A percentile compares a stretch with the other conserved stretches of the same genome.
Conservation (phyloP, 73 alveolate genomes). For the Tetrahymena elliotti region DNA sequence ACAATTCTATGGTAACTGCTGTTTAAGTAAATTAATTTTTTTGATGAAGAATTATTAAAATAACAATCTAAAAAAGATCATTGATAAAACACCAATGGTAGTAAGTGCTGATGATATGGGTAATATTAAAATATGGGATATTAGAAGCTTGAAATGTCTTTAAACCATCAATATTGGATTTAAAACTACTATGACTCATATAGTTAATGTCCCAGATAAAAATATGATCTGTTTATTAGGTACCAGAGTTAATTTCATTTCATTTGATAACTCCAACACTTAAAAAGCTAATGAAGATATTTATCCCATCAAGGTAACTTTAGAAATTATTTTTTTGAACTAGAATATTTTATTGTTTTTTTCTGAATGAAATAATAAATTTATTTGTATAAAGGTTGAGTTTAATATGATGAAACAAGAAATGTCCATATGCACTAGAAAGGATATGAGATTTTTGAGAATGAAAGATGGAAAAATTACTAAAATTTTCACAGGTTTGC, state of each 20-base stretch:
- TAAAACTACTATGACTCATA: slow-evolving; percentile 19
- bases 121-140: slow-evolving; percentile 30
- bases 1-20: slow-evolving; percentile 33
- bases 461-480: neutral
- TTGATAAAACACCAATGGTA: slow-evolving; percentile 30
- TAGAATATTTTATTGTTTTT: neutral
- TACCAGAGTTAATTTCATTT: slow-evolving; percentile 21
- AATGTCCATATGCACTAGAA: neutral
- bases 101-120: slow-evolving; percentile 41
- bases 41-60: neutral
- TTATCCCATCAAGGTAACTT: neutral
- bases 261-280: slow-evolving; percentile 8
- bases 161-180: slow-evolving; percentile 21
- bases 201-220: slow-evolving; percentile 21
- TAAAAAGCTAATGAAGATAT: neutral
- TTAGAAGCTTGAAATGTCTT: slow-evolving; percentile 25
- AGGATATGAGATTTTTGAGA: neutral
- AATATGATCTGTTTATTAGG: slow-evolving; percentile 15
- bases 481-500: neutral
- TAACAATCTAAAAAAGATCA: neutral
- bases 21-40: neutral
- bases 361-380: neutral
- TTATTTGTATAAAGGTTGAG: neutral
- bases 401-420: neutral
- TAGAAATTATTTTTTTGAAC: neutral